Evolutionary conservation across 768 basidiomycete species (phyloP), one percentile per base, ranked within the genome.

Genomic region (Trametes villosa): DNA sequence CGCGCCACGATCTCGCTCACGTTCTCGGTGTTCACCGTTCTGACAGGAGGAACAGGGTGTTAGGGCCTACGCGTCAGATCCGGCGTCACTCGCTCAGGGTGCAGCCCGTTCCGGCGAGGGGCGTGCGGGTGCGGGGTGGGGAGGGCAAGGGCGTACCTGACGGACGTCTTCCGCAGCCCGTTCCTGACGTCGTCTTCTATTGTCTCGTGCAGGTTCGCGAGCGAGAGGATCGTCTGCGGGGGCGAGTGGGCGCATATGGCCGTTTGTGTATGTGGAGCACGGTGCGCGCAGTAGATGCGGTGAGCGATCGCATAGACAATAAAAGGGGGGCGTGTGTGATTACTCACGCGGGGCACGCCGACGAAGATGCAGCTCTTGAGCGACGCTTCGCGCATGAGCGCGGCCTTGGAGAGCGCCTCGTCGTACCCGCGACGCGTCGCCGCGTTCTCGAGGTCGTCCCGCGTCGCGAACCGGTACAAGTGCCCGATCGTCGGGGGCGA

Each of bases 301-400:
- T n/a, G 13, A 53, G 29, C n/a, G 11, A 53, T 48, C 33, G 36
- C 40, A 27, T 18, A 11, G 44, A 27, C 40, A 26, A 29, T 29
- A 51, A 30, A 26, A 26, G 26, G 26, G 31, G n/a, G 49, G n/a
- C 18, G 24, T 17, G 30, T n/a, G n/a, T n/a, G n/a, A n/a, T 42
- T 27, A 60, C 67, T 42, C 71, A 92, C 91, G 72, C 90, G 82
- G 67, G 92, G 91, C 55, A 94, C 91, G 45, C 92, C 92, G 56
- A 93, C 85, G 71, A 96, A 95, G 68, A 94, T 90, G 69, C 86
- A 84, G 70, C 92, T 93, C 78, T 96, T 96, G 72, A 96, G 70
- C 30, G 91, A 91, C 30, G 91, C 85, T 78, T 96, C 94, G 45
- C 94, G 83, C 85, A 96, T 94, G 65, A 93, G 72, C 65, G 92